Evolutionary conservation across 1,284 basidiomycete species (phyloP), one percentile per base, ranked within the genome.

Genomic region (Butyriboletus appendiculatus): DNA sequence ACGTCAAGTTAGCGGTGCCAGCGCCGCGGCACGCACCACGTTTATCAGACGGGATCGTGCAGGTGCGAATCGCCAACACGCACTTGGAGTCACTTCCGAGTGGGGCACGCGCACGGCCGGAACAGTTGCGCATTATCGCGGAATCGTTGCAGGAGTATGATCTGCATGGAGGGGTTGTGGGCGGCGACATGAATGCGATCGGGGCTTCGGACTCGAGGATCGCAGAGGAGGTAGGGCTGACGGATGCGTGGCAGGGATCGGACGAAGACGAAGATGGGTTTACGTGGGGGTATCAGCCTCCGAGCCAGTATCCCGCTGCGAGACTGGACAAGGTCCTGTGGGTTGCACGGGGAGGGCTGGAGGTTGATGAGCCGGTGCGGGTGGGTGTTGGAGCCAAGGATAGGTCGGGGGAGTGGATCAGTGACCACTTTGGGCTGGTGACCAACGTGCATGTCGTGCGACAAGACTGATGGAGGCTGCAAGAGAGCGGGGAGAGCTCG

Each of bases 161-260:
- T 0, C 64, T 84, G 14, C 64, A 75, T 26, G 85, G 81, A 0
- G 88, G 85, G 0, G 57, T 90, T 2, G 77, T 88, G 38, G 78
- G 76, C 0, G 87, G 87, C 1, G 87, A 89, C 60, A 86, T 89
- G 84, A 89, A 89, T 59, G 75, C 82, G 42, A 82, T 88, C 50
- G 71, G 69, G 14, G 60, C 70, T 1, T 66, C 69, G 16, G 86
- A 88, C 53, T 57, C 58, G 43, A 57, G 52, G 24, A 68, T 81
- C 32, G 74, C 78, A 15, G 67, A 62, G 35, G 66, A 74, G 5
- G 71, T 78, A 0, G 80, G 80, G 34, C 63, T 90, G 62, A 48
- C 52, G 47, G 87, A 90, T 61, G 81, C 84, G 39, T 86, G 81
- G 82, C 65, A 71, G 55, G 68, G 68, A 6, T 55, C 59, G 10